Conservation (phyloP, 2,329 filamentous ascomycete species). For the Colletotrichum sp. region DNA sequence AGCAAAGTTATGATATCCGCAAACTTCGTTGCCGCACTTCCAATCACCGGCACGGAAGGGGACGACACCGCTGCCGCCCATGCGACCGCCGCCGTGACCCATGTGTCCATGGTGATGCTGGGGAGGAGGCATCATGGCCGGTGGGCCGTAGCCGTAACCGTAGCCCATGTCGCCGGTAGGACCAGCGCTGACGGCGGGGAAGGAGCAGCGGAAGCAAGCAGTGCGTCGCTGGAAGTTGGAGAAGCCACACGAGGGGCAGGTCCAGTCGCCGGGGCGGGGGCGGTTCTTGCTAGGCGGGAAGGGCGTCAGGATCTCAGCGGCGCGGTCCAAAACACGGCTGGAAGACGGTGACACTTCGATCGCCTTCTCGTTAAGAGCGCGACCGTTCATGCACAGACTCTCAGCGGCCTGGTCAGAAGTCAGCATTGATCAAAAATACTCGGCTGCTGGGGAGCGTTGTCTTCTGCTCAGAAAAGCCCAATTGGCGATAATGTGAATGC, state of each 20-base stretch:
- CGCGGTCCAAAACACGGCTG: slow-evolving; percentile 94
- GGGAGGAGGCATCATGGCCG: slow-evolving; percentile 79
- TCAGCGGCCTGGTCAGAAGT: slow-evolving; percentile 76
- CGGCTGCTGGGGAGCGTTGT: background rate
- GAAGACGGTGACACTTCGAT: slow-evolving; percentile 98
- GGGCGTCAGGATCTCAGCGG: slow-evolving; percentile 92
- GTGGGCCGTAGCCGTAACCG: slow-evolving; percentile 72
- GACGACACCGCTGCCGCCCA: slow-evolving; percentile 84
- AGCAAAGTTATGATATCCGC: slow-evolving; percentile 98
- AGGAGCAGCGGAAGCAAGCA: slow-evolving; percentile 98
- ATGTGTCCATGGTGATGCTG: slow-evolving; percentile 67
- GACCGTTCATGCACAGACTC: slow-evolving; percentile 98
- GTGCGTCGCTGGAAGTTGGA: slow-evolving; percentile 99
- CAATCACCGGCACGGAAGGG: slow-evolving; percentile 98
- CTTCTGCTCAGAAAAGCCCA: background rate
- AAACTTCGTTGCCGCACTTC: slow-evolving; percentile 98
- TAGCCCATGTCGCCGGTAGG: slow-evolving; percentile 67
- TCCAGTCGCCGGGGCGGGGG: slow-evolving; percentile 97
- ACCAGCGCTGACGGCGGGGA: slow-evolving; percentile 87
- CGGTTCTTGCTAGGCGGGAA: slow-evolving; percentile 99
- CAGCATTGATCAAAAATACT: background rate
- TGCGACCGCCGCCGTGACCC: slow-evolving; percentile 68
- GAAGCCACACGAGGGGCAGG: slow-evolving; percentile 97
- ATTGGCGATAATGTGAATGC: background rate
- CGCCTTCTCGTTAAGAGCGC: slow-evolving; percentile 96